Percentiles rank a stretch among this genome's conserved stretches.
These are phyloP conservation scores for Gracilaria domingensis DNA, from an alignment of 23 red algal species.

Conservation along the genomic window DNA sequence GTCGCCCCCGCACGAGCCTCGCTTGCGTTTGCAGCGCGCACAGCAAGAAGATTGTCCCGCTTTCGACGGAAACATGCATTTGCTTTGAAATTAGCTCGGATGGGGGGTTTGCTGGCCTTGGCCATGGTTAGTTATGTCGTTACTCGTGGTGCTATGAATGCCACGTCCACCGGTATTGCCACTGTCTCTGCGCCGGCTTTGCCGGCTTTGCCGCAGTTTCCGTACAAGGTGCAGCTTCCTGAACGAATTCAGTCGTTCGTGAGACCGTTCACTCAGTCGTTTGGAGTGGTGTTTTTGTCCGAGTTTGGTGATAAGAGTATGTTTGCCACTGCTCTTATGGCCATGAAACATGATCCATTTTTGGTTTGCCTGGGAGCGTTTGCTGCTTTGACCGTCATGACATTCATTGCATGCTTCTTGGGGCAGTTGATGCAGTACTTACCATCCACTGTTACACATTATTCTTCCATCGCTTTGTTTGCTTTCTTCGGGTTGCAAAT, in stretches of 20 bases:
- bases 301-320: conserved; percentile 99
- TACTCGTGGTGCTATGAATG: conserved; percentile 40
- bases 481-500: conserved; percentile 90
- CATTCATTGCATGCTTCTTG: conserved; percentile 94
- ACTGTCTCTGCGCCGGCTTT: conserved; percentile 43
- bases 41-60: conserved; percentile 14
- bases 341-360: conserved; percentile 84
- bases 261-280: conserved; percentile 81
- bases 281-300: conserved; percentile 94
- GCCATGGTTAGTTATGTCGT: conserved; percentile 34
- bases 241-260: conserved; percentile 35
- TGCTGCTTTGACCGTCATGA: conserved; percentile 93
- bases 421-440: conserved; percentile 93
- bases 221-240: conserved; percentile 1
- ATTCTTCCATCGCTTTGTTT: conserved; percentile 86
- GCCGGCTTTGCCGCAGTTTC: conserved; percentile 42
- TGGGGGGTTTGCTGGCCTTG: conserved; percentile 24
- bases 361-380: conserved; percentile 87
- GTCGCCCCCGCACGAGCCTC: background rate
- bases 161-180: conserved; percentile 3
- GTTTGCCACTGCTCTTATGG: conserved; percentile 97
- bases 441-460: conserved; percentile 79
- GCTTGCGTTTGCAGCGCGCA: conserved; percentile 39
- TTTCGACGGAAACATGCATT: conserved; percentile 24
- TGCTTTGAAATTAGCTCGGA: conserved; percentile 31